A percentile compares a stretch with the other conserved stretches of the same genome.
Evolutionary conservation across 2,329 filamentous ascomycete genomes (phyloP).

Genomic region (Paramyrothecium roridum): DNA sequence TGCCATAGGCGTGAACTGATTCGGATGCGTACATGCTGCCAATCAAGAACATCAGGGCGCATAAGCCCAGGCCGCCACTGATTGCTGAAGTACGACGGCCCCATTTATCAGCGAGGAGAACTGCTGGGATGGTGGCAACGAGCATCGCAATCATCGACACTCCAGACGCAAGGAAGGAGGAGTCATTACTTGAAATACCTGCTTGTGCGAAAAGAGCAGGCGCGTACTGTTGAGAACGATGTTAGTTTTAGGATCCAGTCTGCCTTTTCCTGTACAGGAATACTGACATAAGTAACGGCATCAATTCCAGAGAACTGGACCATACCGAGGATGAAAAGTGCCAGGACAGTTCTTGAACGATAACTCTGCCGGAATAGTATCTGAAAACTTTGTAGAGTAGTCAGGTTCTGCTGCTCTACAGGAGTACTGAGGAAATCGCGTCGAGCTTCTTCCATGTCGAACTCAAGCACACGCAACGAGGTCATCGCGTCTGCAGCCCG

Average conservation of each 20-base stretch:
- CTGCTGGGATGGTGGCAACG: constrained; percentile 52
- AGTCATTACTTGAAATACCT: constrained; percentile 49
- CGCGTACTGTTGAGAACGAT: constrained; percentile 43
- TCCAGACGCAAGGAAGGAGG: constrained; percentile 59
- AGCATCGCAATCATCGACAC: constrained; percentile 59
- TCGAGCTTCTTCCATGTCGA: constrained; percentile 42
- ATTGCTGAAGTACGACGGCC: constrained; percentile 53
- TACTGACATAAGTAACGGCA: constrained; percentile 55
- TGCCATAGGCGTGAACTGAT: constrained; percentile 34
- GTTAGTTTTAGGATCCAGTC: neutral
- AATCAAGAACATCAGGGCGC: constrained; percentile 50
- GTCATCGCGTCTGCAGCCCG: constrained; percentile 39
- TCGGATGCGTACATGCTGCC: constrained; percentile 47
- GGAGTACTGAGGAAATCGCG: constrained; percentile 36
- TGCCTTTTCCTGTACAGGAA: no score
- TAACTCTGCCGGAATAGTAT: constrained; percentile 37
- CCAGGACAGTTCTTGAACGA: constrained; percentile 45
- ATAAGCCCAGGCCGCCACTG: constrained; percentile 47
- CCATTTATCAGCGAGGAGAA: constrained; percentile 55
- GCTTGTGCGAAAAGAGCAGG: constrained; percentile 58
- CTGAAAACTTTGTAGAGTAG: constrained; percentile 24
- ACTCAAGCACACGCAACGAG: constrained; percentile 37
- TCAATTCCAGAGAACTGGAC: constrained; percentile 62
- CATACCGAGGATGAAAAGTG: constrained; percentile 55
- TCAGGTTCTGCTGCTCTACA: constrained; percentile 24